A percentile compares a stretch with the other conserved stretches of the same genome.
Evolutionary conservation across 2,329 filamentous ascomycete species (phyloP).

Genomic region (Aspergillus ochraceoroseus): DNA sequence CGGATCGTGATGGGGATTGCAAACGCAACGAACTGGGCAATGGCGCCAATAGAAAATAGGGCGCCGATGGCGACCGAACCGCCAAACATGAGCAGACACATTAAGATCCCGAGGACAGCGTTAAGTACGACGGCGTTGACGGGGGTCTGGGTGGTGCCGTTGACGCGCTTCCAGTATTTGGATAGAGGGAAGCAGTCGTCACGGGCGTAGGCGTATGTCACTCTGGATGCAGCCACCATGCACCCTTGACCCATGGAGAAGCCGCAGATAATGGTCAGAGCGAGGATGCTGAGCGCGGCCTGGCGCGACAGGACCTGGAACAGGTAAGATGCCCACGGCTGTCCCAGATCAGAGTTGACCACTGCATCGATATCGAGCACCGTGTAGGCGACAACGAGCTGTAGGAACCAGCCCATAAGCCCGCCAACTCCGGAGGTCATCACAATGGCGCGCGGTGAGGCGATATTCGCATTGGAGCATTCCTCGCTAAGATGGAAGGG

Average conservation of each 20-base stretch:
- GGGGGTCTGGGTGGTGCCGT: conserved; percentile 58
- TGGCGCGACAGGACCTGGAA: conserved; percentile 60
- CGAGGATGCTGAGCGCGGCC: conserved; percentile 58
- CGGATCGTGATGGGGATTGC: conserved; percentile 43
- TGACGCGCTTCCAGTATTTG: conserved; percentile 56
- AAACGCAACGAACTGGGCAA: conserved; percentile 58
- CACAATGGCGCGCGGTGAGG: conserved; percentile 66
- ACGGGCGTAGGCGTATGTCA: conserved; percentile 68
- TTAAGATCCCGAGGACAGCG: conserved; percentile 53
- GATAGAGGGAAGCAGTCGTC: conserved; percentile 65
- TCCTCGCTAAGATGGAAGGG: conserved; percentile 71
- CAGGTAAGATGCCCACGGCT: conserved; percentile 66
- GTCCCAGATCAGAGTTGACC: conserved; percentile 58
- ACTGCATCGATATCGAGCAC: conserved; percentile 59
- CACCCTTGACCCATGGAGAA: conserved; percentile 70
- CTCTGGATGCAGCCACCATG: conserved; percentile 63
- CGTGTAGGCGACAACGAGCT: conserved; percentile 68
- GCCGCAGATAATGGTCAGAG: conserved; percentile 62
- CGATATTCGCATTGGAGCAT: conserved; percentile 67
- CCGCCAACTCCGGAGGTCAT: conserved; percentile 64
- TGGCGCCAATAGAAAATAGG: conserved; percentile 65
- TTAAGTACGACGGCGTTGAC: conserved; percentile 69
- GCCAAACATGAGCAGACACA: conserved; percentile 61
- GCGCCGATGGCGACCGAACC: conserved; percentile 60
- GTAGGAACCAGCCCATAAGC: conserved; percentile 66